These are phyloP conservation scores for Apiotrichum domesticum DNA, from an alignment of 1,284 basidiomycete species.

Conservation along the genomic window DNA sequence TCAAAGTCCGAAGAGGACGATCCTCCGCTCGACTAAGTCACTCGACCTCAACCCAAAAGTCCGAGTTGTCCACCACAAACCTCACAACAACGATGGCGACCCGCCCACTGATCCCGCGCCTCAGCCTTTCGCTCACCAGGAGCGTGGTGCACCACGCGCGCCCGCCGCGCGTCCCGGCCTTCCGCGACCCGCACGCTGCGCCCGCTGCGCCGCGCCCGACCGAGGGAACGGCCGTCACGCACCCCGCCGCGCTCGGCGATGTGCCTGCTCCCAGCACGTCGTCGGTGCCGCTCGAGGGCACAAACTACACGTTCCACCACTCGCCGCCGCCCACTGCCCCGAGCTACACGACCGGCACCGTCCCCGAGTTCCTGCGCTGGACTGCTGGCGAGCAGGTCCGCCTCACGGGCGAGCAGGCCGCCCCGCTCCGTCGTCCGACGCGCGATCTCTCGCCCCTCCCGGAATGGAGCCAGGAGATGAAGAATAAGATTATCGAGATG, in stretches of 20 bases:
- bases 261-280: conserved; percentile 1
- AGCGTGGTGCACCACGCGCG: conserved; percentile 37
- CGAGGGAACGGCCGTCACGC: conserved; percentile 34
- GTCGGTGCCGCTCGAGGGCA: conserved; percentile 14
- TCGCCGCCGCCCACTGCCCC: conserved; percentile 40
- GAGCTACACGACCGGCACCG: conserved; percentile 34
- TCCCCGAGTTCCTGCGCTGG: conserved; percentile 38
- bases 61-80: background rate
- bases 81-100: conserved; percentile 2
- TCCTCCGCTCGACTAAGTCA: too few species aligned
- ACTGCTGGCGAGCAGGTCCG: conserved; percentile 24
- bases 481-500: conserved; percentile 16
- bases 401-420: conserved; percentile 31
- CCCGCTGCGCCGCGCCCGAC: conserved; percentile 25
- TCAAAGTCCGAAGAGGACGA: too few species aligned
- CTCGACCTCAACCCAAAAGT: too few species aligned
- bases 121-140: conserved; percentile 10
- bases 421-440: conserved; percentile 8
- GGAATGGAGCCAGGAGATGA: conserved; percentile 8
- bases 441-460: background rate
- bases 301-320: conserved; percentile 34
- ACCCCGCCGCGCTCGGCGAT: conserved; percentile 13
- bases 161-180: conserved; percentile 33
- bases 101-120: conserved; percentile 11
- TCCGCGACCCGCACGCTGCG: conserved; percentile 28